phyloP scores from a whole-genome alignment of 352 stramenopile species.

The Lagenidium giganteum region DNA sequence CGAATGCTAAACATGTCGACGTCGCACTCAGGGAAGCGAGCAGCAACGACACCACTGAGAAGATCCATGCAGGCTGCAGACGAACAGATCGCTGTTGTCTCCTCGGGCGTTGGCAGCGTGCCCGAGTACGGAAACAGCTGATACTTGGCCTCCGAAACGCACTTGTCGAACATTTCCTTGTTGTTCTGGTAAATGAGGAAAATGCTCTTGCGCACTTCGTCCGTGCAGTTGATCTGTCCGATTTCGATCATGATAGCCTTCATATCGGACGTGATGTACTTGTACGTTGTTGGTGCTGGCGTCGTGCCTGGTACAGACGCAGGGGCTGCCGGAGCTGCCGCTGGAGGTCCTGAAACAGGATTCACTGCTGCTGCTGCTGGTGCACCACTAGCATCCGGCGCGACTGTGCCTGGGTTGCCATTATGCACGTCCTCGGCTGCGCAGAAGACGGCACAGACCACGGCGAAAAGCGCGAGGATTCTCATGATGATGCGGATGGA shows the following conservation, averaged over 20 bases:
- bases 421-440: too few relatives aligned
- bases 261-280: slow-evolving; percentile 14
- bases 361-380: background rate
- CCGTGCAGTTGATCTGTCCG: slow-evolving; percentile 10
- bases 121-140: slow-evolving; percentile 55
- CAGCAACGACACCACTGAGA: slow-evolving; percentile 12
- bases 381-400: too few relatives aligned
- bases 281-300: slow-evolving; percentile 3
- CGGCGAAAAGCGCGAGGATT: too few relatives aligned
- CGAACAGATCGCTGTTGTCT: slow-evolving; percentile 28
- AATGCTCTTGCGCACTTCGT: slow-evolving; percentile 2
- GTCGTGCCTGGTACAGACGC: background rate
- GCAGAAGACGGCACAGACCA: too few relatives aligned
- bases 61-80: slow-evolving; percentile 26
- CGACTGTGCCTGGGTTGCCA: too few relatives aligned
- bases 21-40: slow-evolving; percentile 34
- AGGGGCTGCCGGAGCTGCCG: background rate
- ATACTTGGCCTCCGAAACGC: slow-evolving; percentile 39
- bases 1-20: slow-evolving; percentile 23
- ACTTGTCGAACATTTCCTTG: slow-evolving; percentile 39
- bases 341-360: background rate
- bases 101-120: slow-evolving; percentile 29
- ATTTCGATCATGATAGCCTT: slow-evolving; percentile 14
- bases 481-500: too few relatives aligned
- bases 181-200: slow-evolving; percentile 50